Base-by-base conservation (phyloP, 2,329 filamentous ascomycete species). In the Monosporascus sp. region DNA sequence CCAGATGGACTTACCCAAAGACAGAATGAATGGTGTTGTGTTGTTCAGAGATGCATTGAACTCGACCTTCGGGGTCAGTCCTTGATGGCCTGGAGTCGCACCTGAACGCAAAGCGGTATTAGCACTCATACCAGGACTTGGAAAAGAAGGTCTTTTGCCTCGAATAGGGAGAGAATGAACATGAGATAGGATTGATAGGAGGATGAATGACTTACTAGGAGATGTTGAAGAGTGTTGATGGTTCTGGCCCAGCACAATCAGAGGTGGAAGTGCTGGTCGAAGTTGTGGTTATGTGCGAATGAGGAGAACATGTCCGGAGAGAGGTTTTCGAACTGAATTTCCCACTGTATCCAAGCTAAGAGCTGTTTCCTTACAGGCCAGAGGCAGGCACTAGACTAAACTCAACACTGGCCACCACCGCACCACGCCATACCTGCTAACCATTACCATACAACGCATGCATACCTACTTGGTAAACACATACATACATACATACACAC, bases 1-100 rank as follows among this genome's bases (percentile, higher is more conserved):
- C 59, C 59, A 59, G 54, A 59, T 61, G 56, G 57, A 71, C 73
- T 71, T 67, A 76, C 73, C 60, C 63, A 58, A 64, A 61, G 56
- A 60, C 55, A 60, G 55, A 58, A 60, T 55, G 53, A 66, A 67
- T 63, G 67, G 62, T 62, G 65, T 63, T 67, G 68, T 59, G 59
- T 65, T 55, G 65, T 56, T 58, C 53, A 63, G 60, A 61, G 60
- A 65, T 65, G 65, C 60, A 63, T 59, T 44, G 57, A 65, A 68
- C 62, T 65, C 61, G 62, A 63, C 54, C 55, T 63, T 57, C 60
- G 60, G 61, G 56, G 31, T 37, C 31, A 35, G 43, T 43, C 55
- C 48, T 57, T 57, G 60, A 61, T 59, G 54, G 40, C 50, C 57
- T 58, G 58, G 57, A 60, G 62, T 63, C 63, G 58, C 43, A 63